phyloP scores from a whole-genome alignment of 495 filamentous ascomycete species.

The Schizothecium vesticola region DNA sequence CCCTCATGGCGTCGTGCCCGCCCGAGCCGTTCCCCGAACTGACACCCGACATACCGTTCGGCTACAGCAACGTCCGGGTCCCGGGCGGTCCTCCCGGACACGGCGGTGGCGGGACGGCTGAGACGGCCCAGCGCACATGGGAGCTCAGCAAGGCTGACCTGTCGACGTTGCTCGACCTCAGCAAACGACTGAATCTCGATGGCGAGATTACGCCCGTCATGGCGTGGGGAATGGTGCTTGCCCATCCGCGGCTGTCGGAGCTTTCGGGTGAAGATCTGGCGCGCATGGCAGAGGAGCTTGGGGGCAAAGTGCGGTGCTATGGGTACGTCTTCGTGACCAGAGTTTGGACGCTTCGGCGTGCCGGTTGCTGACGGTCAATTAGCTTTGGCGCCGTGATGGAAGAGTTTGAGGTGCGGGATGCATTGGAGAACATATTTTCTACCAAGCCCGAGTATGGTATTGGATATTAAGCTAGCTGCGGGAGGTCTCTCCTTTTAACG shows the following conservation, averaged over 20 bases:
- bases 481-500: background rate
- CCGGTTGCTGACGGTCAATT: constrained; percentile 16
- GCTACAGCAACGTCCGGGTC: constrained; percentile 28
- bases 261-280: constrained; percentile 66
- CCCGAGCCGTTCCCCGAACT: constrained; percentile 51
- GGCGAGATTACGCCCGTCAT: constrained; percentile 96
- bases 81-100: constrained; percentile 9
- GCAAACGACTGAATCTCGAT: constrained; percentile 75
- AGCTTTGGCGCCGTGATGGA: constrained; percentile 83
- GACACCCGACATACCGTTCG: constrained; percentile 47
- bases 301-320: constrained; percentile 83
- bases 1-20: constrained; percentile 84
- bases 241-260: constrained; percentile 60
- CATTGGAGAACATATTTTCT: constrained; percentile 66
- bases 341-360: background rate
- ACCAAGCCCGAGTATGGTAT: constrained; percentile 49
- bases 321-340: constrained; percentile 57
- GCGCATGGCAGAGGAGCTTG: constrained; percentile 64
- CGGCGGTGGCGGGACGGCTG: constrained; percentile 36
- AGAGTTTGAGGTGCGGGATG: constrained; percentile 88
- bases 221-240: constrained; percentile 79
- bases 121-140: constrained; percentile 53
- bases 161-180: constrained; percentile 74
- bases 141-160: constrained; percentile 70
- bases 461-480: constrained; percentile 22